Conservation (phyloP, 1,139 yeast species). For the Ogataea hybrid region DNA sequence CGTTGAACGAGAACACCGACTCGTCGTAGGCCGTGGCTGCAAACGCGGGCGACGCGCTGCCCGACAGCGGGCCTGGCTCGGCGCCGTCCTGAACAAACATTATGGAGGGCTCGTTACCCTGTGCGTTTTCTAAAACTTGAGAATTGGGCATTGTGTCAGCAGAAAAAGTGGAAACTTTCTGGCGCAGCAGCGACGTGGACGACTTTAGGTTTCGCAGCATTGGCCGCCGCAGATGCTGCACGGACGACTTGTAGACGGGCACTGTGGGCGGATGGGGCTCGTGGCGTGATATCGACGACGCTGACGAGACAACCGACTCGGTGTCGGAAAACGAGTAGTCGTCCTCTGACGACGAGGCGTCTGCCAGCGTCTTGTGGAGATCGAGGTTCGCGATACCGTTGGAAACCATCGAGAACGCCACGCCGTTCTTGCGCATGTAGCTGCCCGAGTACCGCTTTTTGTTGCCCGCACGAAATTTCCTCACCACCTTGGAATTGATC, state of each 20-base stretch:
- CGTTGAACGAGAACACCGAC: constrained; percentile 61
- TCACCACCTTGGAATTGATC: constrained; percentile 24
- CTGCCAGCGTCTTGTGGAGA: constrained; percentile 30
- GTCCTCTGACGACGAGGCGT: constrained; percentile 22
- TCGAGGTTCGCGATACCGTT: constrained; percentile 41
- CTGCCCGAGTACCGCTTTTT: constrained; percentile 37
- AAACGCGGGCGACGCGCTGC: constrained; percentile 17
- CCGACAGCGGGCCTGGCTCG: constrained; percentile 17
- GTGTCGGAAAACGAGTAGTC: constrained; percentile 22
- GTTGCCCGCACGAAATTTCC: constrained; percentile 21
- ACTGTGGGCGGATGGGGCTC: not conserved
- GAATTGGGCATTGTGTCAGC: constrained; percentile 79
- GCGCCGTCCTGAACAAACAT: constrained; percentile 45
- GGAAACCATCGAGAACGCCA: constrained; percentile 72
- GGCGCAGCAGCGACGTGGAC: constrained; percentile 23
- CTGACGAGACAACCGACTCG: constrained; percentile 20
- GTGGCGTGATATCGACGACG: constrained; percentile 14
- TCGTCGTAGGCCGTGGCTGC: constrained; percentile 25
- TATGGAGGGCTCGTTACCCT: constrained; percentile 58
- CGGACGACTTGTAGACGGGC: constrained; percentile 10
- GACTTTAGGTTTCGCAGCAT: constrained; percentile 20
- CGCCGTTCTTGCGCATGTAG: constrained; percentile 67
- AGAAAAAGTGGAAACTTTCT: constrained; percentile 65
- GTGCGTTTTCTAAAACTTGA: constrained; percentile 64
- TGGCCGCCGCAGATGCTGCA: constrained; percentile 20